Evolutionary conservation across 768 basidiomycete genomes (phyloP), one percentile per base, ranked within the genome.

Genomic region (Nevesoporus exiguus): DNA sequence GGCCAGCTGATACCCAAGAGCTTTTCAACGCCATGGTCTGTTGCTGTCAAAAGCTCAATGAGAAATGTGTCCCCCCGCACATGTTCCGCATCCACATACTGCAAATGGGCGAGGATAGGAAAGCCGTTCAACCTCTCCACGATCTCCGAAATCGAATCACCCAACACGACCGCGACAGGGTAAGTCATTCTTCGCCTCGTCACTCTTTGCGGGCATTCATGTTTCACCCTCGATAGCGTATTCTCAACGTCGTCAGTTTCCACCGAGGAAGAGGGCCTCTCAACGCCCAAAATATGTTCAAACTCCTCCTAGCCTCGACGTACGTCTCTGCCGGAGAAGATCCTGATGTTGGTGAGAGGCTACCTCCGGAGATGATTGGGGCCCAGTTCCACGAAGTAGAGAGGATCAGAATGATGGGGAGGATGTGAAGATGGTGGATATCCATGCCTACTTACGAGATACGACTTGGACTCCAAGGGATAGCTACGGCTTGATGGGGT

Each of bases 51-150:
- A 49, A 39, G 13, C 52, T 66, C 10, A 36, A 65, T 17, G 41
- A 3, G 15, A 39, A 49, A 46, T 2, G 22, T 7, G 40, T 67
- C 3, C 41, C 52, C 10, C 17, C 51, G 5, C 36, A 64, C 33
- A 57, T 65, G 62, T 62, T 67, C 60, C 60, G 60, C 2, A 60
- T 66, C 11, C 58, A 66, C 33, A 24, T 67, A 17, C 31, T 66
- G 42, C 65, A 66, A 47, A 61, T 66, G 57, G 65, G 65, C 1
- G 52, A 59, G 0, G 60, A 66, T 33, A 59, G 62, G 41, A 67
- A 46, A 22, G 65, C 52, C 13, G 58, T 64, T 51, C 33, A 52
- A 45, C 65, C 65, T 4, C 55, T 66, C 14, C 52, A 62, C 8
- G 60, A 62, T 42, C 59, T 66, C 49, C 60, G 58, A 31, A 62